Base-by-base conservation (phyloP, 202 grass and related monocot genomes). In the Miscanthus sacchariflorus region DNA sequence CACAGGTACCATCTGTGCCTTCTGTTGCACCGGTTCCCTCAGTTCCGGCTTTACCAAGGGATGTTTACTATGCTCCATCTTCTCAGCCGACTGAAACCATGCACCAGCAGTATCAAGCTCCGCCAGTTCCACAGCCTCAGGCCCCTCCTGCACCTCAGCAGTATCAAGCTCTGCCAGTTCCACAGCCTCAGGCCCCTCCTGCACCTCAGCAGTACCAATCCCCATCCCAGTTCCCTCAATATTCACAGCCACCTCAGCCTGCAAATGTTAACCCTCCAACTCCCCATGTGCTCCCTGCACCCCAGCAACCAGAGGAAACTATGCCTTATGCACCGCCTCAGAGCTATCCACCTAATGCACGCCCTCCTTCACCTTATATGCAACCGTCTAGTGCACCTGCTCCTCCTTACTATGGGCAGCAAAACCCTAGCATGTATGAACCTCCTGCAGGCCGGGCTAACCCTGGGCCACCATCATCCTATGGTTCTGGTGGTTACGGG, bases 331-430 rank as follows among this genome's bases (percentile, higher is more conserved):
- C 82, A 0, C 83, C 95, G 39, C 84, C 83, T 74, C 89, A 95
- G 80, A 84, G 9, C 63, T 95, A 94, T 85, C 79, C 95, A 38
- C 81, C 88, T 9, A 93, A 88, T 44, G 84, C 64, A 8, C 86
- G 82, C 6, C 59, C 91, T 48, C 81, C 83, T 84, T 6, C 90
- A 79, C 38, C 91, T 52, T 93, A 89, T 81, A 89, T 93, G 91
- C 74, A 87, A 63, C 89, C 68, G 0, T 68, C 83, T 78, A 79
- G 81, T 82, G 93, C 87, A 77, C 84, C 93, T 76, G 48, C 87
- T 11, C 87, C 91, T 64, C 89, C 93, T 70, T 91, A 90, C 85
- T 98, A 98, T 76, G 92, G 84, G 58, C 92, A 86, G 30, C 92
- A 86, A 71, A 91, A 87, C 68, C 76, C 80, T 81, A 59, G 84